A percentile compares a stretch with the other conserved stretches of the same genome.
Evolutionary conservation across 495 filamentous ascomycete species (phyloP).

Genomic region (Pyrenula massariospora): DNA sequence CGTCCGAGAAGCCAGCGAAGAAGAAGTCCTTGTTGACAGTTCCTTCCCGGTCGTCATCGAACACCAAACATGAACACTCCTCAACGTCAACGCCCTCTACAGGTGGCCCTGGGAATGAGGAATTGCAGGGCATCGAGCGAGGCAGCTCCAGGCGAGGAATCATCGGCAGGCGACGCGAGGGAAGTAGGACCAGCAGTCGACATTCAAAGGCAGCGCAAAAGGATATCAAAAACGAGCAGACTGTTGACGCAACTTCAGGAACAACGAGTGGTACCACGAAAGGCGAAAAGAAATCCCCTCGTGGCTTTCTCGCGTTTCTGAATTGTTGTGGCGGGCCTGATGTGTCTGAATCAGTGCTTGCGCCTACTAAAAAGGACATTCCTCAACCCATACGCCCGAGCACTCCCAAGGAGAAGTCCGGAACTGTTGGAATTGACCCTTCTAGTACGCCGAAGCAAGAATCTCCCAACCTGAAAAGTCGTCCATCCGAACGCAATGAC

Average conservation of each 20-base stretch:
- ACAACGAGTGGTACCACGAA: constrained; percentile 31
- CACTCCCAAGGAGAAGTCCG: constrained; percentile 41
- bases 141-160: constrained; percentile 61
- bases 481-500: constrained; percentile 20
- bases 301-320: constrained; percentile 57
- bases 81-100: constrained; percentile 50
- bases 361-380: constrained; percentile 56
- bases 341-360: constrained; percentile 47
- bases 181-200: constrained; percentile 55
- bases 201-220: constrained; percentile 33
- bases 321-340: constrained; percentile 67
- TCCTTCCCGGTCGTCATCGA: constrained; percentile 59
- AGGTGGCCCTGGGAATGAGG: constrained; percentile 52
- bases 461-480: constrained; percentile 6
- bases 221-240: constrained; percentile 28
- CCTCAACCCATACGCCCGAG: constrained; percentile 44
- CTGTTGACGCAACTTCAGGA: constrained; percentile 18
- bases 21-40: constrained; percentile 45
- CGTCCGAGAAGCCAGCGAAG: constrained; percentile 34
- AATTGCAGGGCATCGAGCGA: constrained; percentile 40
- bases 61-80: constrained; percentile 46
- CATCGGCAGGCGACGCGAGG: constrained; percentile 52
- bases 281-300: constrained; percentile 49
- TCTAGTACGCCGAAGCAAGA: constrained; percentile 22
- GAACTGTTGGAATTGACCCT: constrained; percentile 37